A percentile compares a stretch with the other conserved stretches of the same genome.
Evolutionary conservation across 2,329 filamentous ascomycete genomes (phyloP).

Genomic region (Ramularia endophylla): DNA sequence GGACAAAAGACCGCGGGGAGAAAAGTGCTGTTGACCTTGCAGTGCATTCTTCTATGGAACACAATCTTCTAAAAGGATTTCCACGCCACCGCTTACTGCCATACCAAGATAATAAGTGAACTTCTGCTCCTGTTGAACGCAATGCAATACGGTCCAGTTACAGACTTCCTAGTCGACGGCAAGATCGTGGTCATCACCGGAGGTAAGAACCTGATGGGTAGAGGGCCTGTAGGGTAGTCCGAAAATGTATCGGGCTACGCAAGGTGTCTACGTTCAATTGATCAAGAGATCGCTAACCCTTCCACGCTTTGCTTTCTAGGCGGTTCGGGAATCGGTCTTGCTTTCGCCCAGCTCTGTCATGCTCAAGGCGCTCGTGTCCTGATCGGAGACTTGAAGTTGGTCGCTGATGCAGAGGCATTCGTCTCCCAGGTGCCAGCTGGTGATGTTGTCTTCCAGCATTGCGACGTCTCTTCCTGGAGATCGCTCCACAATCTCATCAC

Average conservation of each 20-base stretch:
- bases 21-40: no score
- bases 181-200: slow-evolving; percentile 19
- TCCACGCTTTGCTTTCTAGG: no score
- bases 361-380: slow-evolving; percentile 14
- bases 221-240: no score
- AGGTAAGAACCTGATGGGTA: no score
- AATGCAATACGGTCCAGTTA: slow-evolving; percentile 19
- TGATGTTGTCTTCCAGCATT: slow-evolving; percentile 11
- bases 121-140: slow-evolving; percentile 1
- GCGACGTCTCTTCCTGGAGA: slow-evolving; percentile 18
- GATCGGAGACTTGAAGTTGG: slow-evolving; percentile 19
- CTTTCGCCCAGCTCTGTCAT: slow-evolving; percentile 15
- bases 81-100: background rate
- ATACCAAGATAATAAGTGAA: background rate
- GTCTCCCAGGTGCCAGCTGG: slow-evolving; percentile 3
- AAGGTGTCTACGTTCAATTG: background rate
- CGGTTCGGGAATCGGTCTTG: slow-evolving; percentile 19
- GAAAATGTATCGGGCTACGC: no score
- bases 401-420: slow-evolving; percentile 14
- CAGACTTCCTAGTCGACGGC: slow-evolving; percentile 15
- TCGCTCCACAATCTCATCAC: slow-evolving; percentile 17
- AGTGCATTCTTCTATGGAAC: no score
- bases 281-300: slow-evolving; percentile 2
- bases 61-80: no score
- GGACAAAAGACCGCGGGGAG: no score